phyloP scores from a whole-genome alignment of 352 stramenopile genomes.

The Globisporangium nodosum region DNA sequence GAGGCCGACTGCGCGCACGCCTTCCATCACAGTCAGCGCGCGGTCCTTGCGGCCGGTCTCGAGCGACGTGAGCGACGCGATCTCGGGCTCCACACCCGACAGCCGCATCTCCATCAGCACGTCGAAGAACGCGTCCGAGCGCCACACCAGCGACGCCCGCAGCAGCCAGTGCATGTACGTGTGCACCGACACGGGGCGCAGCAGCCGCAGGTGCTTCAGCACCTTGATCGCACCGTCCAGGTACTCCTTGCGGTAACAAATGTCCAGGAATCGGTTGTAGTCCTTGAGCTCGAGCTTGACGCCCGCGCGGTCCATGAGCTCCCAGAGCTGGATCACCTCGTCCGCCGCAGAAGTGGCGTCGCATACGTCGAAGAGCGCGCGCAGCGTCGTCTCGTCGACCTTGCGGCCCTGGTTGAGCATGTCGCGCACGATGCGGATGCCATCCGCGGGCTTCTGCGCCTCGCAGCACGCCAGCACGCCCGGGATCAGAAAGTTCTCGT shows the following conservation, averaged over 20 bases:
- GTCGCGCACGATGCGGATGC: slow-evolving; percentile 74
- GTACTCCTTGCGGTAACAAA: slow-evolving; percentile 76
- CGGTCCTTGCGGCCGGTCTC: slow-evolving; percentile 80
- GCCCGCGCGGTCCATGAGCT: slow-evolving; percentile 59
- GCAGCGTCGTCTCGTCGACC: slow-evolving; percentile 67
- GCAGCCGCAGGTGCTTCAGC: slow-evolving; percentile 66
- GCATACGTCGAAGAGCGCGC: slow-evolving; percentile 65
- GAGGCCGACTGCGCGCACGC: slow-evolving; percentile 71
- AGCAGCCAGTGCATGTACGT: slow-evolving; percentile 86
- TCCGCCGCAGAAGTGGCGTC: slow-evolving; percentile 56
- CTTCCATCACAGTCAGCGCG: slow-evolving; percentile 85
- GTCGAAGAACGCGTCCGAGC: slow-evolving; percentile 79
- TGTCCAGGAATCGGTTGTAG: slow-evolving; percentile 65
- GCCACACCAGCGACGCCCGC: slow-evolving; percentile 72
- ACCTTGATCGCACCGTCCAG: slow-evolving; percentile 74
- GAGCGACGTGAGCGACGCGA: slow-evolving; percentile 79
- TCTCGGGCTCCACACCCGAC: slow-evolving; percentile 71
- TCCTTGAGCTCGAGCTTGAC: slow-evolving; percentile 49
- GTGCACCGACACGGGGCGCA: slow-evolving; percentile 55
- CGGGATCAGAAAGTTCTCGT: slow-evolving; percentile 76
- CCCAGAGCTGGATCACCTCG: slow-evolving; percentile 66
- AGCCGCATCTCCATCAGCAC: slow-evolving; percentile 85
- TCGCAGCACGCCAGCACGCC: slow-evolving; percentile 78
- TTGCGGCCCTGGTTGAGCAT: slow-evolving; percentile 85
- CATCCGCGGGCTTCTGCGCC: slow-evolving; percentile 61